These are phyloP conservation scores for Tylopilus subfusipes DNA, from an alignment of 768 basidiomycete species.

Conservation along the genomic window DNA sequence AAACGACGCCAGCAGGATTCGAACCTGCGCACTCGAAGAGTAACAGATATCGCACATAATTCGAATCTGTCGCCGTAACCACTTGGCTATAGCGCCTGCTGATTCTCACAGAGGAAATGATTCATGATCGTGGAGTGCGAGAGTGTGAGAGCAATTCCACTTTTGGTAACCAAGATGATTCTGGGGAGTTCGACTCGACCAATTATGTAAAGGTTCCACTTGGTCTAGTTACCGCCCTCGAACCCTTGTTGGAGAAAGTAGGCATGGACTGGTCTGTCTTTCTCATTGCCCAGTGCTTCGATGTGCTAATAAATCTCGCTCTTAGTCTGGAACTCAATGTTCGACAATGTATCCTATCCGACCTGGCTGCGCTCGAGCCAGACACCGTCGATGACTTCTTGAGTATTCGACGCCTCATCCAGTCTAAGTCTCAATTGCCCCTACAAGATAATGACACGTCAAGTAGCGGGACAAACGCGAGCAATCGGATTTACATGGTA, in stretches of 20 bases:
- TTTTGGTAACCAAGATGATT: not conserved
- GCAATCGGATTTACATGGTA: slow-evolving; percentile 55
- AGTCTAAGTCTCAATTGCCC: slow-evolving; percentile 55
- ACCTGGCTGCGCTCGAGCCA: slow-evolving; percentile 60
- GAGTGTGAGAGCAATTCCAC: not conserved
- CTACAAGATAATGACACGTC: slow-evolving; percentile 12
- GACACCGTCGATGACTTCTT: slow-evolving; percentile 44
- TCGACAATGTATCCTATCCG: slow-evolving; percentile 69
- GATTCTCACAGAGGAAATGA: not conserved
- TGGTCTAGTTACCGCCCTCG: not conserved
- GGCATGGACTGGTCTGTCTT: slow-evolving; percentile 50
- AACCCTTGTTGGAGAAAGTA: not conserved
- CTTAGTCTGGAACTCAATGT: slow-evolving; percentile 77
- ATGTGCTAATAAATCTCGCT: not conserved
- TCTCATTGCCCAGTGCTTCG: not conserved
- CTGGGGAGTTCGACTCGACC: not conserved
- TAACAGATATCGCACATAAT: slow-evolving; percentile 34
- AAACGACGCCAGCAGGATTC: slow-evolving; percentile 41
- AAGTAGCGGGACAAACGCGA: slow-evolving; percentile 15
- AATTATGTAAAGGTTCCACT: not conserved
- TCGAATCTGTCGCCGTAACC: slow-evolving; percentile 78
- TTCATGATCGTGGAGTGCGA: not conserved
- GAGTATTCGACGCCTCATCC: slow-evolving; percentile 54
- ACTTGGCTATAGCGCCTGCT: slow-evolving; percentile 62
- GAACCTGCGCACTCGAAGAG: slow-evolving; percentile 41